Evolutionary conservation across 257 asterid genomes (phyloP).

Genomic region (Solanum acaule): DNA sequence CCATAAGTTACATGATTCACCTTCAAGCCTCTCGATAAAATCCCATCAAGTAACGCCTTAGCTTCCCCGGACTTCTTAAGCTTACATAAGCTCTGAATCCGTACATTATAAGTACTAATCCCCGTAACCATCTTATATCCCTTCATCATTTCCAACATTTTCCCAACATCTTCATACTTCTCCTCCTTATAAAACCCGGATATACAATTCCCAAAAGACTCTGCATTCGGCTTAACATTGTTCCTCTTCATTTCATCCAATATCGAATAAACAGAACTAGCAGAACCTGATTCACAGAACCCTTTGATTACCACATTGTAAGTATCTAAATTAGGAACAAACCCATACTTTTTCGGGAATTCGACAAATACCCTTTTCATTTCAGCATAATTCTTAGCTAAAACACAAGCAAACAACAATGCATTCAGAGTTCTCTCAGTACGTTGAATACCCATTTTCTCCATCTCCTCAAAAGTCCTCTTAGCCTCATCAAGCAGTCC

Average conservation of each 20-base stretch:
- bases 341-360: constrained; percentile 42
- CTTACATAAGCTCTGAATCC: constrained; percentile 77
- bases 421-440: constrained; percentile 54
- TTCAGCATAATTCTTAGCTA: constrained; percentile 46
- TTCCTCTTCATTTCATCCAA: constrained; percentile 72
- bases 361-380: constrained; percentile 58
- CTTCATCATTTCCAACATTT: constrained; percentile 55
- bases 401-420: constrained; percentile 47
- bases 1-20: constrained; percentile 46
- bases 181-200: constrained; percentile 63
- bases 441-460: constrained; percentile 31
- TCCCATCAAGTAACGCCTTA: constrained; percentile 60
- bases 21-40: constrained; percentile 40
- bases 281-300: constrained; percentile 50
- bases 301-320: constrained; percentile 67
- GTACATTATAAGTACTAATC: constrained; percentile 44
- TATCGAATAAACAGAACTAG: constrained; percentile 47
- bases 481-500: constrained; percentile 50
- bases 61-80: constrained; percentile 58
- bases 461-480: constrained; percentile 61
- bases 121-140: constrained; percentile 27
- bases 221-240: constrained; percentile 32
- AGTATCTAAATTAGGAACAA: constrained; percentile 57
- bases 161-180: constrained; percentile 56
- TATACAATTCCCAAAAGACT: constrained; percentile 48